phyloP scores from a whole-genome alignment of 2,329 filamentous ascomycete species.

The Neopestalotiopsis clavispora region DNA sequence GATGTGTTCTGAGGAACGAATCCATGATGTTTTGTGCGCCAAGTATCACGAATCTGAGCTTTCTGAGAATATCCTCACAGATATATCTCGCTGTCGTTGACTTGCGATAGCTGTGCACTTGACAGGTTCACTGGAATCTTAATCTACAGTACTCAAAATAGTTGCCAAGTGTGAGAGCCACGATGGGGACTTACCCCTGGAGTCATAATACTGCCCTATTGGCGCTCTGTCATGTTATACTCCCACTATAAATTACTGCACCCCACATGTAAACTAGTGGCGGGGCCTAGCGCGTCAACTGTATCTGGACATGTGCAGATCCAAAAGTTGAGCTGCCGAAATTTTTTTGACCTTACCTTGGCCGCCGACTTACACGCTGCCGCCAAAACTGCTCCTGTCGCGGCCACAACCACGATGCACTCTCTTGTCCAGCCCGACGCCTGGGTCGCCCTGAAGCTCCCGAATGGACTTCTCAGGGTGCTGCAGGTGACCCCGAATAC shows the following conservation, averaged over 20 bases:
- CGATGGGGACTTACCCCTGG: neutral
- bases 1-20: too few species aligned
- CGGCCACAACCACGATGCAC: conserved; percentile 36
- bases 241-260: neutral
- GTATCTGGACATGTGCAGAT: conserved; percentile 10
- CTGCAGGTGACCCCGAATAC: conserved; percentile 66
- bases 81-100: too few species aligned
- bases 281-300: conserved; percentile 13
- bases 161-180: too few species aligned
- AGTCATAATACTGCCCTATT: neutral
- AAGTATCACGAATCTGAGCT: too few species aligned
- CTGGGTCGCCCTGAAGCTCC: conserved; percentile 65
- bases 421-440: conserved; percentile 59
- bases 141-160: too few species aligned
- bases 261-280: conserved; percentile 8
- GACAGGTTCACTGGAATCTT: too few species aligned
- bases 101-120: too few species aligned
- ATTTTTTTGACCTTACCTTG: neutral
- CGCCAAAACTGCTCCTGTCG: neutral
- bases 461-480: conserved; percentile 61
- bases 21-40: too few species aligned
- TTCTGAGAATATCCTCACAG: too few species aligned
- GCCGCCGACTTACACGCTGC: conserved; percentile 1
- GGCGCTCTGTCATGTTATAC: neutral
- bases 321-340: neutral